Conservation (phyloP, 1,284 basidiomycete species). For the Termitomyces sp. region DNA sequence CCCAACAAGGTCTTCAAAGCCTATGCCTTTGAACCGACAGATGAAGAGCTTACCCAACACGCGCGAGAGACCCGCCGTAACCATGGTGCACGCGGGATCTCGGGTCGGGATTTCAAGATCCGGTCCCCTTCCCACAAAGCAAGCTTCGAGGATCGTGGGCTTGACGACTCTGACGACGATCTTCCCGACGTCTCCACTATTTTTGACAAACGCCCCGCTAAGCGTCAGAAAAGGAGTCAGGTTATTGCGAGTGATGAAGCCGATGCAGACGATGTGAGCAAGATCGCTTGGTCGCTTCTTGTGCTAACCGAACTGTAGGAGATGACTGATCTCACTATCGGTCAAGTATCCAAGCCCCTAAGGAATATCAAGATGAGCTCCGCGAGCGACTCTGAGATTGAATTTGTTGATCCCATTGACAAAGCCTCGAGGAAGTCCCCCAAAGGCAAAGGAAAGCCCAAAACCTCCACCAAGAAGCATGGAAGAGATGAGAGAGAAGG, state of each 20-base stretch:
- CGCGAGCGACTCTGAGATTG: constrained; percentile 24
- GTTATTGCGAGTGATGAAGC: constrained; percentile 17
- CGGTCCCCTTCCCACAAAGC: constrained; percentile 20
- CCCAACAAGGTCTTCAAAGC: constrained; percentile 45
- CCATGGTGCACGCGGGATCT: constrained; percentile 4
- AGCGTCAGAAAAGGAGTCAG: constrained; percentile 19
- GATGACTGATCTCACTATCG: constrained; percentile 22
- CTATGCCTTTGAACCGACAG: constrained; percentile 51
- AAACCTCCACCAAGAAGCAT: constrained; percentile 13
- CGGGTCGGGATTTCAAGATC: constrained; percentile 11
- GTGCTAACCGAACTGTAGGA: constrained; percentile 15
- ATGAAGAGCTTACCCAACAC: constrained; percentile 34
- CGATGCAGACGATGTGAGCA: constrained; percentile 19
- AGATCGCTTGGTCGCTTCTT: not conserved
- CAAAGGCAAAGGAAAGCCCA: constrained; percentile 21
- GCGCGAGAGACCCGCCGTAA: constrained; percentile 23
- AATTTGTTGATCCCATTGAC: constrained; percentile 13
- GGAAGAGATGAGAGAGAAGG: constrained; percentile 18
- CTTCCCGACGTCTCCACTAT: constrained; percentile 40
- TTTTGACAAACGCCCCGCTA: constrained; percentile 21
- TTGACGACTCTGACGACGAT: constrained; percentile 42
- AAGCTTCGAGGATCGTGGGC: constrained; percentile 23
- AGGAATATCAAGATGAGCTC: constrained; percentile 16
- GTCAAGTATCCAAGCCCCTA: constrained; percentile 19
- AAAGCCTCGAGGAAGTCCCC: not conserved